These are phyloP conservation scores for Pythium myriotylum DNA, from an alignment of 352 stramenopile species.

Conservation along the genomic window DNA sequence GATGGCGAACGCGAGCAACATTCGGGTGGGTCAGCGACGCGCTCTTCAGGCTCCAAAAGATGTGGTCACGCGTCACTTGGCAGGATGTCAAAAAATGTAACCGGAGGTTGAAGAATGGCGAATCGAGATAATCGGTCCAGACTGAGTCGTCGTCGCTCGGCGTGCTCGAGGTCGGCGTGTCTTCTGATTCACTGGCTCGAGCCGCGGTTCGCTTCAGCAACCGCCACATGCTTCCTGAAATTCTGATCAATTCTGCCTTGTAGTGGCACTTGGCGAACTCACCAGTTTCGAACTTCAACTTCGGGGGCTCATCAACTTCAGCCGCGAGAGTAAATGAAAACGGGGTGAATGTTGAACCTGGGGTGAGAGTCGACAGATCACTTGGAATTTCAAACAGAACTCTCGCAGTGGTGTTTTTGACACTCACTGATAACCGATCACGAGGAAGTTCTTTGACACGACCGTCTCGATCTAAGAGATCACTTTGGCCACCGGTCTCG, in stretches of 20 bases:
- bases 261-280: slow-evolving; percentile 76
- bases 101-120: slow-evolving; percentile 59
- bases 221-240: slow-evolving; percentile 54
- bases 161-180: neutral
- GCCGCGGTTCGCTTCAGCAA: slow-evolving; percentile 44
- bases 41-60: slow-evolving; percentile 71
- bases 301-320: slow-evolving; percentile 41
- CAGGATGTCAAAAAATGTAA: slow-evolving; percentile 78
- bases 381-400: slow-evolving; percentile 70
- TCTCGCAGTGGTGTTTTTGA: slow-evolving; percentile 61
- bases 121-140: slow-evolving; percentile 75
- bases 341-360: slow-evolving; percentile 45
- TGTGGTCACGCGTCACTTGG: slow-evolving; percentile 72
- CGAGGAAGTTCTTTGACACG: slow-evolving; percentile 22
- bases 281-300: slow-evolving; percentile 57
- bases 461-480: neutral
- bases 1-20: slow-evolving; percentile 63
- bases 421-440: slow-evolving; percentile 57
- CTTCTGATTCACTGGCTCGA: slow-evolving; percentile 14
- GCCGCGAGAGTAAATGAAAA: slow-evolving; percentile 60
- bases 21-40: slow-evolving; percentile 65
- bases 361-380: slow-evolving; percentile 40
- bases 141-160: slow-evolving; percentile 22
- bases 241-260: slow-evolving; percentile 51
- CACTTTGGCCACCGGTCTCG: slow-evolving; percentile 11